Evolutionary conservation across 1,284 basidiomycete species (phyloP).

Genomic region (Fomitiporia mediterranea): DNA sequence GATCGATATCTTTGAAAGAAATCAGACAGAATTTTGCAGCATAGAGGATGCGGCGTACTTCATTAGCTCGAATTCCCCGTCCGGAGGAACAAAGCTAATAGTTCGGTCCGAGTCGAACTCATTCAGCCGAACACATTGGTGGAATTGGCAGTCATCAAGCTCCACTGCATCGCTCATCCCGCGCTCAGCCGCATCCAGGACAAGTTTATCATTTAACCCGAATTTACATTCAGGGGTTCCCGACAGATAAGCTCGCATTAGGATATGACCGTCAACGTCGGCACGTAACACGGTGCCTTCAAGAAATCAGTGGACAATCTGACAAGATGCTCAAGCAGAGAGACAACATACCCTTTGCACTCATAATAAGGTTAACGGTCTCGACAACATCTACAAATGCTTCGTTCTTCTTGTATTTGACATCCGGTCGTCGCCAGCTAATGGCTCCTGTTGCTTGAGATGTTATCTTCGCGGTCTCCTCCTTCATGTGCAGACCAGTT

Average conservation of each 20-base stretch:
- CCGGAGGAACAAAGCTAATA: conserved; percentile 96
- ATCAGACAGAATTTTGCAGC: conserved; percentile 9
- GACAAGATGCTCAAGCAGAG: not conserved
- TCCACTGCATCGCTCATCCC: conserved; percentile 79
- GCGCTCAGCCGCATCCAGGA: conserved; percentile 84
- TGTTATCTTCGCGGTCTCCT: conserved; percentile 95
- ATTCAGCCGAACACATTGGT: conserved; percentile 94
- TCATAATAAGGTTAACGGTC: conserved; percentile 95
- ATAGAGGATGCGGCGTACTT: conserved; percentile 42
- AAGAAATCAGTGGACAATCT: not conserved
- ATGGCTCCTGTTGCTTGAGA: conserved; percentile 93
- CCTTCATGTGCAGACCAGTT: conserved; percentile 44
- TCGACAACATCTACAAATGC: conserved; percentile 98
- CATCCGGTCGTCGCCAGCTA: conserved; percentile 90
- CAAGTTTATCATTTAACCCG: conserved; percentile 96
- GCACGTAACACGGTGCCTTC: conserved; percentile 88
- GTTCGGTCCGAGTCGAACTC: conserved; percentile 92
- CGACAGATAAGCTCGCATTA: conserved; percentile 96
- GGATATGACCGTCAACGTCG: conserved; percentile 96
- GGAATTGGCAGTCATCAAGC: conserved; percentile 97
- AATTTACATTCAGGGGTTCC: conserved; percentile 98
- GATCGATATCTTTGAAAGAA: conserved; percentile 74
- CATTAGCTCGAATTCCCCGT: conserved; percentile 99
- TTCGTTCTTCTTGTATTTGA: conserved; percentile 98
- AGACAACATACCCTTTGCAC: conserved; percentile 74